Base-by-base conservation (phyloP, 352 stramenopile species). In the Phytophthora pistaciae region DNA sequence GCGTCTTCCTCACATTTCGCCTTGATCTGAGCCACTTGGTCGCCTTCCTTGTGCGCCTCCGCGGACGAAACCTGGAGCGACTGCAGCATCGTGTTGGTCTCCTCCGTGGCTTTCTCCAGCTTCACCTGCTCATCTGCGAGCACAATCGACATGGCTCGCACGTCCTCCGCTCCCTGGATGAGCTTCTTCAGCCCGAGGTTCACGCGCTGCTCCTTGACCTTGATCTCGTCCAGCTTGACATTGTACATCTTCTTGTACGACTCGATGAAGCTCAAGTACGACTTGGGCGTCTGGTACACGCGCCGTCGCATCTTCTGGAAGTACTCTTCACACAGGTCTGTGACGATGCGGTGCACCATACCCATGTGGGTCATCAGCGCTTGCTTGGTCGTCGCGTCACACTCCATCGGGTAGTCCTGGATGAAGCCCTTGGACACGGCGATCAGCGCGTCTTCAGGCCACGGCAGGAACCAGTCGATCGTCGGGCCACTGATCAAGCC, bases 381-480 rank as follows among this genome's bases (percentile, higher is more conserved):
- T 31, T 93, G 72, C 58, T 95, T 94, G 3, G 87, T 95, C 3
- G 87, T 78, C 0, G 91, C 81, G 55, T 97, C 89, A 62, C 95
- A 98, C 56, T 99, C 97, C 72, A 99, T 97, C 16, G 91, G 81
- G 69, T 98, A 99, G 56, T 99, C 94, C 18, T 97, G 88, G 68
- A 99, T 98, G 59, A 99, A 98, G 0, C 97, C 97, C 68, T 98
- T 96, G 11, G 96, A 98, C 42, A 99, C 97, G 31, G 93, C 96
- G 14, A 99, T 98, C 7, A 99, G 82, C 5, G 98, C 98, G 69
- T 99, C 97, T 85, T 99, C 96, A 5, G 98, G 98, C 98, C 98
- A 99, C n/a, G 96, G 90, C 48, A 99, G 80, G 83, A 99, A 99
- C 97, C 97, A 99, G 64, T 99, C 98, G 70, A 99, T 99, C 3